phyloP scores from a whole-genome alignment of 75 land plant species.

The Pseudotsuga menziesii region DNA sequence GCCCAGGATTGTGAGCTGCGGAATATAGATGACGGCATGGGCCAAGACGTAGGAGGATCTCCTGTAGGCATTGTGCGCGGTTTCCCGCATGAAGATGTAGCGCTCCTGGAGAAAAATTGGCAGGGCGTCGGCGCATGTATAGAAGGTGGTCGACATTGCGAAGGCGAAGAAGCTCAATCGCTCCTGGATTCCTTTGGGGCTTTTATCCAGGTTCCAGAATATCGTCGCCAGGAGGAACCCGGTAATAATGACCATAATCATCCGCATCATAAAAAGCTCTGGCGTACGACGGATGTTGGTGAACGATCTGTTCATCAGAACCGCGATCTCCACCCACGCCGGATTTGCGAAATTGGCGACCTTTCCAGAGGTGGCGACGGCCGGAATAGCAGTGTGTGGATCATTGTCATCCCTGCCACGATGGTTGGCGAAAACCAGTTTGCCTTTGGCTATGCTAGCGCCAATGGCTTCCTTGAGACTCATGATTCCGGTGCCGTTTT shows the following conservation, averaged over 20 bases:
- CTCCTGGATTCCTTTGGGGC: slow-evolving; percentile 73
- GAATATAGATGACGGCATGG: slow-evolving; percentile 49
- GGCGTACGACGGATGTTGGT: slow-evolving; percentile 65
- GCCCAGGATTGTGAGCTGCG: slow-evolving; percentile 53
- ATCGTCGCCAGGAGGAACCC: slow-evolving; percentile 81
- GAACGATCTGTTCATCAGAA: slow-evolving; percentile 47
- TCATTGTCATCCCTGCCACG: slow-evolving; percentile 4
- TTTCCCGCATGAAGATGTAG: slow-evolving; percentile 88
- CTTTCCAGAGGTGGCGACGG: slow-evolving; percentile 11
- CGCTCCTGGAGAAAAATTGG: slow-evolving; percentile 83
- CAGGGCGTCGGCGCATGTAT: slow-evolving; percentile 87
- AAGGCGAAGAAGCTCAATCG: slow-evolving; percentile 85
- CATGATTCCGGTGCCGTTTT: background rate
- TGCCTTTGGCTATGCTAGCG: slow-evolving; percentile 58
- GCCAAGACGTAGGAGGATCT: slow-evolving; percentile 81
- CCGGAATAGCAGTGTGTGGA: background rate
- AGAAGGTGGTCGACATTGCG: slow-evolving; percentile 84
- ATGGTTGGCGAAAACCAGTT: slow-evolving; percentile 38
- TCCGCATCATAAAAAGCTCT: slow-evolving; percentile 69
- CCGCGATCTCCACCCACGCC: slow-evolving; percentile 51
- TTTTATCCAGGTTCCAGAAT: slow-evolving; percentile 72
- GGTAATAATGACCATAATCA: slow-evolving; percentile 58
- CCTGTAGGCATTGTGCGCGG: slow-evolving; percentile 81
- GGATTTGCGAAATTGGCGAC: slow-evolving; percentile 71
- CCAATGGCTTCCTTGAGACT: slow-evolving; percentile 54